Conservation (phyloP, 176 grass and related monocot species). For the Miscanthus lutarioriparius region DNA sequence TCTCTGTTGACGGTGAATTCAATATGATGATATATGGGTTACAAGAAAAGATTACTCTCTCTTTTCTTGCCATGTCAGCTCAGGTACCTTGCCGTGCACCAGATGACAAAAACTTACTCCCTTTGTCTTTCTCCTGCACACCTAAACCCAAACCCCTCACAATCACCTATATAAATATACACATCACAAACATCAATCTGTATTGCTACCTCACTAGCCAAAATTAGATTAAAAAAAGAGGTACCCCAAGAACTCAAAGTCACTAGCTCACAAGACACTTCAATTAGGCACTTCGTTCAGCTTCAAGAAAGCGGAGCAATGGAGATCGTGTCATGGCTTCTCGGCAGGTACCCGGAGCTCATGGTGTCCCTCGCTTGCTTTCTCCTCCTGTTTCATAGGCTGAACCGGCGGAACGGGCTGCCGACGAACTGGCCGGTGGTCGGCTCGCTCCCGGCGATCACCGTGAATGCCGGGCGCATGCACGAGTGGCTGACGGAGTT, state of each 20-base stretch:
- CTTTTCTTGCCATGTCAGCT: neutral
- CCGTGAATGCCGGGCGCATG: constrained; percentile 21
- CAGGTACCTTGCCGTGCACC: neutral
- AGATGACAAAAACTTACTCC: neutral
- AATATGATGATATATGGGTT: neutral
- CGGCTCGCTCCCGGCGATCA: constrained; percentile 52
- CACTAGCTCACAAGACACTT: neutral
- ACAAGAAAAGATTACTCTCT: neutral
- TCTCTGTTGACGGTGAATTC: constrained; percentile 6
- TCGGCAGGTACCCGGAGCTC: constrained; percentile 44
- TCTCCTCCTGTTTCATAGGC: constrained; percentile 20
- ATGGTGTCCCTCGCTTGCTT: constrained; percentile 39
- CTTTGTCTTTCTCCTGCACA: neutral
- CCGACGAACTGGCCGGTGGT: constrained; percentile 71
- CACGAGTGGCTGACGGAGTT: constrained; percentile 60
- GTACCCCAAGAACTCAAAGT: neutral
- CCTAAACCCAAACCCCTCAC: constrained; percentile 30
- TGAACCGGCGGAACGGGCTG: neutral
- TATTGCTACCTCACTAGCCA: neutral
- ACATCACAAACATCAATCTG: neutral
- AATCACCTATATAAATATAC: constrained; percentile 46
- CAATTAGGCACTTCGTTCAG: neutral
- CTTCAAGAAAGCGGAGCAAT: constrained; percentile 22
- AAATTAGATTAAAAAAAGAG: neutral
- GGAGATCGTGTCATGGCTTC: constrained; percentile 38